Evolutionary conservation across 2,329 filamentous ascomycete genomes (phyloP), one percentile per base, ranked within the genome.

Genomic region (Colletotrichum eremochloae): DNA sequence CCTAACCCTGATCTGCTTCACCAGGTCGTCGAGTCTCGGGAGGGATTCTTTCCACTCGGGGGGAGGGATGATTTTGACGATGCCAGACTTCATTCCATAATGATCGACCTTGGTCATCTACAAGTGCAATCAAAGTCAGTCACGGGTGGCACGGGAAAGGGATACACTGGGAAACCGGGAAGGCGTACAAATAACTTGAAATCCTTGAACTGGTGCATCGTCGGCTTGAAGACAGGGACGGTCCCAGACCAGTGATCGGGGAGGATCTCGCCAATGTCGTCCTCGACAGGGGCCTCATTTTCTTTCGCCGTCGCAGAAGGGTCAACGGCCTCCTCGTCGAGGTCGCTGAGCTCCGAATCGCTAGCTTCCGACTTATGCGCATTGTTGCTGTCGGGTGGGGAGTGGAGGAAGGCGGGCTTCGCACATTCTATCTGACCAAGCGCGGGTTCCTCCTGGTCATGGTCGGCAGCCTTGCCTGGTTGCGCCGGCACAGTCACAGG

Each of bases 31-130:
- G 74, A 98, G 89, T 48, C 89, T 86, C 20, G 94, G 93, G 48
- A 96, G 91, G 36, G 90, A 87, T 75, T 95, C 90, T 82, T 90
- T 96, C 96, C 96, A 99, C 89, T 98, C 95, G 78, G 92, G 85
- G 0, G 96, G 96, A 38, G 96, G 95, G 65, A 98, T 92, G 71
- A 99, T 93, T 84, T 99, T 98, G 79, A 98, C 91, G 77, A 99
- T 98, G 46, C 96, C 96, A 31, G 95, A 96, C 83, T 94, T 94
- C 96, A 99, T 99, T 78, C 96, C 96, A 81, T 97, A 97, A 75
- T 91, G 90, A 81, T 99, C 94, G 74, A 99, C 90, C 82, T 94
- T 95, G 79, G 91, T 90, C 87, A 92, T 91, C 90, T 92, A 73
- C 42, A 71, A 24, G 55, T 61, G 20, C 38, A 38, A 50, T 62